A percentile compares a stretch with the other conserved stretches of the same genome.
These are phyloP conservation scores for Tothia fuscella DNA, from an alignment of 2,329 filamentous ascomycete genomes.

Conservation along the genomic window DNA sequence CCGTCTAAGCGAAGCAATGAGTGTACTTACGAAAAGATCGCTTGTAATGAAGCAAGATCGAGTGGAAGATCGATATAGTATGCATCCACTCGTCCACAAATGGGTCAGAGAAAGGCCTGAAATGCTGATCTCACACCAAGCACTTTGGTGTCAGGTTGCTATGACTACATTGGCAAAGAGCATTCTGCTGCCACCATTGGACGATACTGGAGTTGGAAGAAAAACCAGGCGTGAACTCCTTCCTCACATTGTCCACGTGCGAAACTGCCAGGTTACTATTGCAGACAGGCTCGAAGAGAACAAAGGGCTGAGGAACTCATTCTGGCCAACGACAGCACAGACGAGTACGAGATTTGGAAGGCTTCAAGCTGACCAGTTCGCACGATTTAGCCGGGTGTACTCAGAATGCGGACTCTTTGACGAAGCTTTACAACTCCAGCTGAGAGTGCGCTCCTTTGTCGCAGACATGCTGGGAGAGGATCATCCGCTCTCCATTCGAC, in stretches of 20 bases:
- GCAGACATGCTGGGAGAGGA: conserved; percentile 15
- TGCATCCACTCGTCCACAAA: conserved; percentile 23
- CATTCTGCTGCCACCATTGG: conserved; percentile 19
- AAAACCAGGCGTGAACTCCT: conserved; percentile 15
- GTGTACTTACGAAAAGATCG: conserved; percentile 13
- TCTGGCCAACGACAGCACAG: conserved; percentile 6
- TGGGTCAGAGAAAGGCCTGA: conserved; percentile 22
- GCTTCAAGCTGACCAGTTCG: conserved; percentile 14
- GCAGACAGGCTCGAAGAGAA: conserved; percentile 11
- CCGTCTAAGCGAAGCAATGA: neutral
- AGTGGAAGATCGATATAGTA: conserved; percentile 18
- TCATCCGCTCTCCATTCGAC: conserved; percentile 14
- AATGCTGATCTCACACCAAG: conserved; percentile 18
- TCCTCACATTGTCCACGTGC: conserved; percentile 19
- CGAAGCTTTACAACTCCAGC: conserved; percentile 19
- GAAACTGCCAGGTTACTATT: conserved; percentile 12
- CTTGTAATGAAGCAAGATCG: conserved; percentile 17
- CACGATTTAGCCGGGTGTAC: conserved; percentile 21
- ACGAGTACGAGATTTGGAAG: no score
- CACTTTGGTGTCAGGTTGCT: conserved; percentile 21
- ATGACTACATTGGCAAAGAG: conserved; percentile 15
- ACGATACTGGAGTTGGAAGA: conserved; percentile 13
- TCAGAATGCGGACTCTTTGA: conserved; percentile 15
- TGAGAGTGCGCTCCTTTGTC: conserved; percentile 16
- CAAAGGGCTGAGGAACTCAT: conserved; percentile 9